phyloP scores from a whole-genome alignment of 2,329 filamentous ascomycete genomes.

The Botrytis fragariae region DNA sequence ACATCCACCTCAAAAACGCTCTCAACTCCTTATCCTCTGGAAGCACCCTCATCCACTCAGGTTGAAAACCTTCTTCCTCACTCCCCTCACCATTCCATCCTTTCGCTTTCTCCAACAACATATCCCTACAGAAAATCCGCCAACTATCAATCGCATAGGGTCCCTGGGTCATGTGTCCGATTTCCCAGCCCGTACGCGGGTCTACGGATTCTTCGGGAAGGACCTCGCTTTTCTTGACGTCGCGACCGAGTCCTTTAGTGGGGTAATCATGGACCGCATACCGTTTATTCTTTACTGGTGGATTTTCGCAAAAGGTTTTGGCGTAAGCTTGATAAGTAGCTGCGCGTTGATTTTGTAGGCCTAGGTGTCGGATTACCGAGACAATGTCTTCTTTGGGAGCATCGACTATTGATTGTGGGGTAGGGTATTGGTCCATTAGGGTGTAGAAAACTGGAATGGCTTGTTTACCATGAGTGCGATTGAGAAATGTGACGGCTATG shows the following conservation, averaged over 20 bases:
- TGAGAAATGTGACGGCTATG: constrained; percentile 80
- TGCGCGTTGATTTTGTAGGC: constrained; percentile 67
- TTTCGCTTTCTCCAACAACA: constrained; percentile 61
- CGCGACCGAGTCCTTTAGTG: constrained; percentile 46
- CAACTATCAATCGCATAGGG: constrained; percentile 85
- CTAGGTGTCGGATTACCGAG: constrained; percentile 65
- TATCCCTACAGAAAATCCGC: constrained; percentile 89
- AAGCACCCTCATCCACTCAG: constrained; percentile 86
- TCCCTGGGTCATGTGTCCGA: constrained; percentile 80
- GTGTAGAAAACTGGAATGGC: constrained; percentile 74
- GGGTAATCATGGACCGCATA: constrained; percentile 59
- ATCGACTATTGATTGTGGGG: constrained; percentile 58
- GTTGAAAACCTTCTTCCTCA: constrained; percentile 63
- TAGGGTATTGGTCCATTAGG: constrained; percentile 67
- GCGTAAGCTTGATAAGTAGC: constrained; percentile 68
- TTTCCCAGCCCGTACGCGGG: constrained; percentile 62
- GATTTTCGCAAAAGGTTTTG: constrained; percentile 58
- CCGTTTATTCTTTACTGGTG: constrained; percentile 58
- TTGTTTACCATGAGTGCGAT: constrained; percentile 70
- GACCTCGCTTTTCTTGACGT: constrained; percentile 47
- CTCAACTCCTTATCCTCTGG: constrained; percentile 86
- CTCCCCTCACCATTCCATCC: constrained; percentile 66
- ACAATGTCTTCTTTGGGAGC: constrained; percentile 57
- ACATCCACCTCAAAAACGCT: constrained; percentile 86
- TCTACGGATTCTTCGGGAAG: constrained; percentile 44